Percentiles rank a stretch among this genome's conserved stretches.
Conservation (phyloP, 179 eudicot species). For the Beta macrorhiza region DNA sequence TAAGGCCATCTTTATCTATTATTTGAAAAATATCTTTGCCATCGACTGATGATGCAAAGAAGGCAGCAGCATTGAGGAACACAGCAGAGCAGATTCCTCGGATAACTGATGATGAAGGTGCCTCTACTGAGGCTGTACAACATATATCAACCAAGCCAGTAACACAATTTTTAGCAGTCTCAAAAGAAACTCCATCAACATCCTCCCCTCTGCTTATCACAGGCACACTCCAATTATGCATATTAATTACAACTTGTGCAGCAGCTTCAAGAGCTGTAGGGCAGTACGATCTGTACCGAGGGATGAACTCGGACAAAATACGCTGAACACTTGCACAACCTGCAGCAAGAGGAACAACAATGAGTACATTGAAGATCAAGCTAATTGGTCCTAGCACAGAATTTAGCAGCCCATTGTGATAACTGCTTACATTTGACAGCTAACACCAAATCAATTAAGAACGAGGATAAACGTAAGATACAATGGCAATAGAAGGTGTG, state of each 20-base stretch:
- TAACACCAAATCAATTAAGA: background rate
- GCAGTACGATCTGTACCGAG: constrained; percentile 76
- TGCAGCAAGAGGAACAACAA: constrained; percentile 34
- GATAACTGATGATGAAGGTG: constrained; percentile 70
- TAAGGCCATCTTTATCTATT: constrained; percentile 50
- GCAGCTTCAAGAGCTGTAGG: constrained; percentile 99
- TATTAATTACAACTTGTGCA: constrained; percentile 69
- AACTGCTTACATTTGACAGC: too few relatives aligned
- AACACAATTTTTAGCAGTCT: constrained; percentile 75
- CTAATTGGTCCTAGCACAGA: background rate
- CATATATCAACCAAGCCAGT: constrained; percentile 82
- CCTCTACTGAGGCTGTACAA: constrained; percentile 59
- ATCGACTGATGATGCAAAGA: constrained; percentile 68
- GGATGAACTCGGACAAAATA: constrained; percentile 68
- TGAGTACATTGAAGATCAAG: background rate
- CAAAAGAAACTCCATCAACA: constrained; percentile 67
- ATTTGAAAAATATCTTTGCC: constrained; percentile 72
- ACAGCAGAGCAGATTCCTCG: constrained; percentile 82
- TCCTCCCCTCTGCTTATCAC: constrained; percentile 71
- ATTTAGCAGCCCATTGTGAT: background rate
- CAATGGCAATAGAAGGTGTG: background rate
- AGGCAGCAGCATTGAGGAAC: constrained; percentile 61
- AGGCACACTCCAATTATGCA: constrained; percentile 70
- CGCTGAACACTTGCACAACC: constrained; percentile 85
- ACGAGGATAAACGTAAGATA: background rate